Percentiles rank a stretch among this genome's conserved stretches.
Evolutionary conservation across 805 yeast genomes (phyloP).

Genomic region (Hyphopichia homilentoma): DNA sequence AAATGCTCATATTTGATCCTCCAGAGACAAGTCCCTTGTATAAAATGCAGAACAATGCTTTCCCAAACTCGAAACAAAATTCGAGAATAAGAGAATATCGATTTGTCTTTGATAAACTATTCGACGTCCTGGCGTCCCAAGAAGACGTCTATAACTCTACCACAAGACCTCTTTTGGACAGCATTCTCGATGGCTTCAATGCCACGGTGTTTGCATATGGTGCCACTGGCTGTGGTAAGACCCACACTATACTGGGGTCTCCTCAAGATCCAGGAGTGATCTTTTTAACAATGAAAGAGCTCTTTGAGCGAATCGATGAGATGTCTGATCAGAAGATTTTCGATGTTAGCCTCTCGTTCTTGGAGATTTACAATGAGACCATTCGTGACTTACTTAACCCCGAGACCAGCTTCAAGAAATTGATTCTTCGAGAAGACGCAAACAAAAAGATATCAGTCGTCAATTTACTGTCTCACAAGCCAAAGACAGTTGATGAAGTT

Average conservation of each 20-base stretch:
- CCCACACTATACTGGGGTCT: conserved; percentile 83
- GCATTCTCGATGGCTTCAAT: conserved; percentile 79
- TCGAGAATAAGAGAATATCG: conserved; percentile 65
- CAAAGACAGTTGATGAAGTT: conserved; percentile 62
- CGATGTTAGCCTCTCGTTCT: conserved; percentile 64
- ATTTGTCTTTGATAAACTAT: conserved; percentile 77
- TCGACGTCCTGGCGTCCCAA: conserved; percentile 65
- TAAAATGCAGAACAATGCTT: conserved; percentile 44
- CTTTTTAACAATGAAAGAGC: conserved; percentile 70
- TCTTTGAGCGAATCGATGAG: conserved; percentile 59
- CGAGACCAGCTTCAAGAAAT: conserved; percentile 38
- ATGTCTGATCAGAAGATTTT: conserved; percentile 51
- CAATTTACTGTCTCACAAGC: conserved; percentile 62
- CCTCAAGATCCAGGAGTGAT: conserved; percentile 74
- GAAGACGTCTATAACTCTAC: conserved; percentile 63
- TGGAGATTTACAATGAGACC: conserved; percentile 90
- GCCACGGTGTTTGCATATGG: conserved; percentile 95
- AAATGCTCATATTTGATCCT: conserved; percentile 86
- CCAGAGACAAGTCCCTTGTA: conserved; percentile 62
- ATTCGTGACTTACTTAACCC: conserved; percentile 76
- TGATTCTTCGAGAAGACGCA: conserved; percentile 70
- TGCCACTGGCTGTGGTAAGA: conserved; percentile 98
- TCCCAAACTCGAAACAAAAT: conserved; percentile 32
- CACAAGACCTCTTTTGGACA: conserved; percentile 67
- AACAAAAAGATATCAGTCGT: conserved; percentile 64